Percentiles rank a stretch among this genome's conserved stretches.
These are phyloP conservation scores for Populus ilicifolia DNA, from an alignment of 345 rosid genomes.

Conservation along the genomic window DNA sequence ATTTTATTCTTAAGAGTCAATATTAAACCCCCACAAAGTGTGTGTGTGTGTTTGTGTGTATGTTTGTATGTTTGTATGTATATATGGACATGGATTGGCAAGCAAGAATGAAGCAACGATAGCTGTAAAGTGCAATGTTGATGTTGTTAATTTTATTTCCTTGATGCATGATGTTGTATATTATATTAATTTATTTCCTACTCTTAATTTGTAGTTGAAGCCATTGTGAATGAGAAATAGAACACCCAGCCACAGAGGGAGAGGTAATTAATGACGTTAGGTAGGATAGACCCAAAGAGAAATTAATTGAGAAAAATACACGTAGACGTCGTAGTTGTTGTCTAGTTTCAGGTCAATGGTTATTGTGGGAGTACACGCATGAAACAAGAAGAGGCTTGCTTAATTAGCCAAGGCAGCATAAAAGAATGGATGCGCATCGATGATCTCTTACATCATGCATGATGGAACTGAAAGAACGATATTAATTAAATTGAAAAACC, in stretches of 20 bases:
- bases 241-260: neutral
- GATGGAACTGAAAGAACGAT: neutral
- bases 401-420: neutral
- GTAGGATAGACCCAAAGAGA: conserved; percentile 1
- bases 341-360: conserved; percentile 2
- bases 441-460: neutral
- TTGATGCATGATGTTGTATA: too few relatives aligned
- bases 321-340: neutral
- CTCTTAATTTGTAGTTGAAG: neutral
- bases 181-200: too few relatives aligned
- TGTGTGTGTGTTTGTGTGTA: too few relatives aligned
- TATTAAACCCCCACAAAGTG: too few relatives aligned
- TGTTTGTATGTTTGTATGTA: too few relatives aligned
- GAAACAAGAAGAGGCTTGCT: neutral
- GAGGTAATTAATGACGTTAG: neutral
- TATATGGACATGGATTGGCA: neutral
- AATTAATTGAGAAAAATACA: neutral
- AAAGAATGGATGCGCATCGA: neutral
- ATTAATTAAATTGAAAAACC: neutral
- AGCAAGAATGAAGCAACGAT: neutral
- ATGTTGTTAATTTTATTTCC: too few relatives aligned
- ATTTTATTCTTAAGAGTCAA: too few relatives aligned
- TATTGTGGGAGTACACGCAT: neutral
- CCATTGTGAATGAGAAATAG: neutral
- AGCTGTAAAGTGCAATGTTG: neutral